phyloP scores from a whole-genome alignment of 2,329 filamentous ascomycete species.

The Claviceps sp. region DNA sequence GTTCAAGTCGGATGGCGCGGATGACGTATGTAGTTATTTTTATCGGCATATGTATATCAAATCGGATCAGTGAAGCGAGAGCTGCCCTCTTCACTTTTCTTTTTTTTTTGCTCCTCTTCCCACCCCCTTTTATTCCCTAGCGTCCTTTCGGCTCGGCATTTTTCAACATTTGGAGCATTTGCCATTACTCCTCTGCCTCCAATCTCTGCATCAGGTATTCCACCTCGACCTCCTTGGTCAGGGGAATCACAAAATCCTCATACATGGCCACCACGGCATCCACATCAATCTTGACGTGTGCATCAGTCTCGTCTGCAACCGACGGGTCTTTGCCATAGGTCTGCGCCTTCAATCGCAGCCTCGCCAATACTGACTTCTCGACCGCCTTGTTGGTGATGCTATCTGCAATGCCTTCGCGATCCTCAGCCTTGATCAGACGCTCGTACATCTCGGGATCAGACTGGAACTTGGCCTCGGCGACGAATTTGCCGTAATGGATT shows the following conservation, averaged over 20 bases:
- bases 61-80: too few species aligned
- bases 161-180: too few species aligned
- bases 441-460: constrained; percentile 73
- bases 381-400: constrained; percentile 86
- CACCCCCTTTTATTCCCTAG: too few species aligned
- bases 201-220: constrained; percentile 95
- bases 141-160: too few species aligned
- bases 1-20: too few species aligned
- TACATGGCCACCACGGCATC: constrained; percentile 89
- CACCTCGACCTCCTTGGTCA: constrained; percentile 97
- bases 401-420: constrained; percentile 68
- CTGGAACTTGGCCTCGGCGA: constrained; percentile 89
- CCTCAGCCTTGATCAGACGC: constrained; percentile 64
- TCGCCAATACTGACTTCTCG: constrained; percentile 81
- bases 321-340: constrained; percentile 90
- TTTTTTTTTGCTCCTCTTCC: too few species aligned
- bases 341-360: constrained; percentile 74
- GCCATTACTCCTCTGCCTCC: constrained; percentile 29
- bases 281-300: constrained; percentile 72
- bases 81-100: too few species aligned
- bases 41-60: too few species aligned
- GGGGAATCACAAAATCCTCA: constrained; percentile 80
- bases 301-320: constrained; percentile 36
- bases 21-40: too few species aligned
- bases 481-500: constrained; percentile 97